Evolutionary conservation across 2,329 filamentous ascomycete genomes (phyloP).

Genomic region (Coccinonectria pachysandricola): DNA sequence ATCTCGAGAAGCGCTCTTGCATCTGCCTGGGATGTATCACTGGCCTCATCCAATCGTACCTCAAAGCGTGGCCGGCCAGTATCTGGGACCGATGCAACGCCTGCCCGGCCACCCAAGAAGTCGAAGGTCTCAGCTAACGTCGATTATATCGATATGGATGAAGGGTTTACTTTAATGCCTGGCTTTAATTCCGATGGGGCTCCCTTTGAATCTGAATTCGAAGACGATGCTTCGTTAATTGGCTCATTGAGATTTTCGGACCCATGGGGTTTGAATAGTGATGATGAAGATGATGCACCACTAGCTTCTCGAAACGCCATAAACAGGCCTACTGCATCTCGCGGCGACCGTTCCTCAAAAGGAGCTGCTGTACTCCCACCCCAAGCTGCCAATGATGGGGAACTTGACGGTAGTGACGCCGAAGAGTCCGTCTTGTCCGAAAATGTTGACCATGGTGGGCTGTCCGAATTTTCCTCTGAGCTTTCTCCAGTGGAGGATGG

Average conservation of each 20-base stretch:
- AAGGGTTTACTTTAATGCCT: conserved; percentile 19
- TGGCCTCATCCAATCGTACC: conserved; percentile 10
- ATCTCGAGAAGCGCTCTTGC: conserved; percentile 3
- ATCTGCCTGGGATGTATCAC: conserved; percentile 2
- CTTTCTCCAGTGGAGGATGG: conserved; percentile 3
- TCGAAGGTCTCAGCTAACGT: conserved; percentile 8
- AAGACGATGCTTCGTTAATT: conserved; percentile 10
- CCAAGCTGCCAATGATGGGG: too few relatives aligned
- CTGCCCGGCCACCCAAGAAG: conserved; percentile 21
- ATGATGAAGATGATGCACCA: too few relatives aligned
- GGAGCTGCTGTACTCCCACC: too few relatives aligned
- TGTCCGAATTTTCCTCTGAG: conserved; percentile 1
- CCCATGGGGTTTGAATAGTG: too few relatives aligned
- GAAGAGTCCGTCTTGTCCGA: too few relatives aligned
- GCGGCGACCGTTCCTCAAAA: too few relatives aligned
- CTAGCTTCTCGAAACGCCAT: too few relatives aligned
- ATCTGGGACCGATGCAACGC: too few relatives aligned
- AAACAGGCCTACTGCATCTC: too few relatives aligned
- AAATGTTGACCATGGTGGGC: conserved; percentile 1
- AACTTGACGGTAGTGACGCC: conserved; percentile 9
- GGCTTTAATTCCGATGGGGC: conserved; percentile 9
- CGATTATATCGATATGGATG: conserved; percentile 23
- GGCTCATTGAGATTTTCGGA: too few relatives aligned
- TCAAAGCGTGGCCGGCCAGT: conserved; percentile 9
- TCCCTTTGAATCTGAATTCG: conserved; percentile 4